Evolutionary conservation across 768 basidiomycete species (phyloP).

Genomic region (Chalciporus pseudorubinellus): DNA sequence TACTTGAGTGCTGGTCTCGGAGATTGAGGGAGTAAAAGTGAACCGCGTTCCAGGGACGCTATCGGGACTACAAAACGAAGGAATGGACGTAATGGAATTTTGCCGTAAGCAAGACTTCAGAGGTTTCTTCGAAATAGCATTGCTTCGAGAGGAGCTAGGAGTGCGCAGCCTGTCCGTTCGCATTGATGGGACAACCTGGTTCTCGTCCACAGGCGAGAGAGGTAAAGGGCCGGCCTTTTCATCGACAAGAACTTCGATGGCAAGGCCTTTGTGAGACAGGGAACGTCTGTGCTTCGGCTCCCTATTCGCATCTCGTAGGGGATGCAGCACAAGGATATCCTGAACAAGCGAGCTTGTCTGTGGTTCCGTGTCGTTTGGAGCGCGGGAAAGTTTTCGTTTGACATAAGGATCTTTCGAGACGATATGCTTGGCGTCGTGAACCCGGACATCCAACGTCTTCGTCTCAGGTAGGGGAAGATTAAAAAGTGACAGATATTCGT

Average conservation of each 20-base stretch:
- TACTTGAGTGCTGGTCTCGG: slow-evolving; percentile 2
- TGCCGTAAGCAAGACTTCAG: slow-evolving; percentile 14
- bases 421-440: background rate
- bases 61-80: background rate
- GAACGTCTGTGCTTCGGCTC: slow-evolving; percentile 9
- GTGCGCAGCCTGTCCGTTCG: background rate
- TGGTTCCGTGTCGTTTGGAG: background rate
- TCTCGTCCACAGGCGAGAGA: background rate
- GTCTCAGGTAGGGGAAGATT: slow-evolving; percentile 20
- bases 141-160: background rate
- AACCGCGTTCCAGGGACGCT: background rate
- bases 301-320: slow-evolving; percentile 1
- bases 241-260: slow-evolving; percentile 1
- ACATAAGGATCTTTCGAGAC: background rate
- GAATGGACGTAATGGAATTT: background rate
- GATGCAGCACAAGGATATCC: background rate
- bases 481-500: slow-evolving; percentile 16
- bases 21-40: background rate
- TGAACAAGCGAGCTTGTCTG: background rate
- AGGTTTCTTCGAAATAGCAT: slow-evolving; percentile 2
- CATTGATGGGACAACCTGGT: background rate
- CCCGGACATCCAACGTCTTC: background rate
- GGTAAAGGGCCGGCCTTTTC: background rate
- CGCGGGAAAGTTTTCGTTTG: background rate
- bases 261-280: slow-evolving; percentile 10